Evolutionary conservation across 1,284 basidiomycete species (phyloP).

Genomic region (Ganoderma boninense): DNA sequence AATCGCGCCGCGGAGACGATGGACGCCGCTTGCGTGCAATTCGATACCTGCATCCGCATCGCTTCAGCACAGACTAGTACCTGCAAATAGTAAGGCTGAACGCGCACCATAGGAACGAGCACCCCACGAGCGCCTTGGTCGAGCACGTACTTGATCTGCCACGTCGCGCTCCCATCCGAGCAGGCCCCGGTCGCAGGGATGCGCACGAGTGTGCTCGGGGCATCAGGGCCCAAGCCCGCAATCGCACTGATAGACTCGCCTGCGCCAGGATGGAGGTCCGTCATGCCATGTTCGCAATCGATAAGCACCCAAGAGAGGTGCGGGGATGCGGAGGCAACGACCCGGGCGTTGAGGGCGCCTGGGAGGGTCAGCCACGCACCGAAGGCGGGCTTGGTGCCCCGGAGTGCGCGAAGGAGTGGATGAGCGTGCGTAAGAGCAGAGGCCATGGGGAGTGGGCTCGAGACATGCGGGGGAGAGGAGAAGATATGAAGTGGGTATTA

Average conservation of each 20-base stretch:
- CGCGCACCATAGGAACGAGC: conserved; percentile 69
- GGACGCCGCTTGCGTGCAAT: conserved; percentile 60
- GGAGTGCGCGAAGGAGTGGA: conserved; percentile 41
- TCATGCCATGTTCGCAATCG: conserved; percentile 73
- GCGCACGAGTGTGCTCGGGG: conserved; percentile 63
- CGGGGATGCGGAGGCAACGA: conserved; percentile 60
- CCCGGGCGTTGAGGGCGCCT: conserved; percentile 61
- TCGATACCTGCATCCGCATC: conserved; percentile 30
- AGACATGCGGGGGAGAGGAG: background rate
- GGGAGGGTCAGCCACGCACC: conserved; percentile 76
- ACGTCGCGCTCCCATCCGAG: conserved; percentile 54
- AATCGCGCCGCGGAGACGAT: conserved; percentile 64
- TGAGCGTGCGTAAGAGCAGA: conserved; percentile 26
- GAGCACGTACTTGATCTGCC: conserved; percentile 75
- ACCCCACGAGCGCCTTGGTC: conserved; percentile 70
- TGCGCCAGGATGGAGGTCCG: conserved; percentile 60
- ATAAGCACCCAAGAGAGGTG: conserved; percentile 68
- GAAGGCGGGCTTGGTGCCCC: conserved; percentile 54
- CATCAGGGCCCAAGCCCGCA: conserved; percentile 48
- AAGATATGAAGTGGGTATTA: background rate
- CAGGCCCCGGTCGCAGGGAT: conserved; percentile 68
- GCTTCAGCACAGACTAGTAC: background rate
- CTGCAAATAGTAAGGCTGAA: background rate
- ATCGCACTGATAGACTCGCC: conserved; percentile 64
- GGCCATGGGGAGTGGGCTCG: background rate